phyloP scores from a whole-genome alignment of 2,329 filamentous ascomycete genomes.

The Fusarium sp. region DNA sequence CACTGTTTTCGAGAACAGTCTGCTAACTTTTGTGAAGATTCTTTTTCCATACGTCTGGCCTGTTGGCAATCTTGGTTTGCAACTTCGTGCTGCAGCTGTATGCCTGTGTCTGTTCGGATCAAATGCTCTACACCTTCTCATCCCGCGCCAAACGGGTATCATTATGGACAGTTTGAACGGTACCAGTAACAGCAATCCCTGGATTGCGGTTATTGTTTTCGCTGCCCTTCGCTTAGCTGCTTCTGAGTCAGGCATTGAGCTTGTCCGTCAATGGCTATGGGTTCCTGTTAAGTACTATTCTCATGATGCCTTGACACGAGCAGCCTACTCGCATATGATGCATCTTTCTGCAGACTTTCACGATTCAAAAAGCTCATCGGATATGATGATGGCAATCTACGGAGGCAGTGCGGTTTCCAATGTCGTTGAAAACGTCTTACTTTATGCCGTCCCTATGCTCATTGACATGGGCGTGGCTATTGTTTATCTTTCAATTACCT shows the following conservation, averaged over 20 bases:
- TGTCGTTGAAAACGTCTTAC: conserved; percentile 69
- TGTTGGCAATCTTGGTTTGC: conserved; percentile 72
- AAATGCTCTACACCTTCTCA: conserved; percentile 80
- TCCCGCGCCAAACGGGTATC: conserved; percentile 84
- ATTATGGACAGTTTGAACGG: conserved; percentile 77
- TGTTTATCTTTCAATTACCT: conserved; percentile 69
- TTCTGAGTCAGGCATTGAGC: conserved; percentile 67
- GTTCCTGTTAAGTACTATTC: conserved; percentile 70
- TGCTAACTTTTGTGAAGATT: conserved; percentile 60
- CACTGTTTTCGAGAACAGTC: neutral
- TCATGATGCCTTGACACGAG: conserved; percentile 65
- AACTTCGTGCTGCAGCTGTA: conserved; percentile 76
- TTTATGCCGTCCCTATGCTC: conserved; percentile 70
- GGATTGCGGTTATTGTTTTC: conserved; percentile 66
- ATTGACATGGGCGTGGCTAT: conserved; percentile 72
- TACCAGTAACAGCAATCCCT: conserved; percentile 61
- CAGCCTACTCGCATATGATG: conserved; percentile 71
- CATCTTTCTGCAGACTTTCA: conserved; percentile 72
- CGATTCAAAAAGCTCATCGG: conserved; percentile 70
- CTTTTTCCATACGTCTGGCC: conserved; percentile 87
- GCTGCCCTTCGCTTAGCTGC: conserved; percentile 64
- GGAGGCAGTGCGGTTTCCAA: conserved; percentile 67
- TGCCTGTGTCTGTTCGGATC: conserved; percentile 75
- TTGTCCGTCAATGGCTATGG: conserved; percentile 69
- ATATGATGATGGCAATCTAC: conserved; percentile 69